These are phyloP conservation scores for Avena insularis DNA, from an alignment of 176 grass and related monocot species.

Conservation along the genomic window DNA sequence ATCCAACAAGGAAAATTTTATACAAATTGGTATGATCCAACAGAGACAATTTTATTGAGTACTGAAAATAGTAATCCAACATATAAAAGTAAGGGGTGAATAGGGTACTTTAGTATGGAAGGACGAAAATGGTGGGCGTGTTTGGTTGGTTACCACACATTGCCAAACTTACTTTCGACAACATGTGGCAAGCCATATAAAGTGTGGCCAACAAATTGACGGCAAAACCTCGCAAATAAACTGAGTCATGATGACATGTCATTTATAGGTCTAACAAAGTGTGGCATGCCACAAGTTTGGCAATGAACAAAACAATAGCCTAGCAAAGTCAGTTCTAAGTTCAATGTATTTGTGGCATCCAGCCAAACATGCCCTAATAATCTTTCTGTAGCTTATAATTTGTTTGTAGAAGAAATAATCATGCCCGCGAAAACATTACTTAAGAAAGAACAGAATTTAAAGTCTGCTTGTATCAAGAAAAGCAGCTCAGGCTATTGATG, in stretches of 20 bases:
- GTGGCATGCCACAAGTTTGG: neutral
- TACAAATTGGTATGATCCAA: too few species aligned
- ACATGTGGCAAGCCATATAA: neutral
- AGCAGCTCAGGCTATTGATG: neutral
- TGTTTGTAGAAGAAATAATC: neutral
- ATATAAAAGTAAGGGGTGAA: too few species aligned
- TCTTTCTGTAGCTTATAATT: constrained; percentile 1
- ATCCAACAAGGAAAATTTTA: too few species aligned
- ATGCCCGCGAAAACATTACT: neutral
- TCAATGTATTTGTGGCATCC: neutral
- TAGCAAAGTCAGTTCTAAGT: neutral
- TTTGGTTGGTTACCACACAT: too few species aligned
- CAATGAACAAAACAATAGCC: neutral
- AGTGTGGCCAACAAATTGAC: neutral
- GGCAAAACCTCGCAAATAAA: too few species aligned
- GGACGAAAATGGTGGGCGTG: neutral
- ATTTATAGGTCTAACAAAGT: too few species aligned
- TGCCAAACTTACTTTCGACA: neutral
- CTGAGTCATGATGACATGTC: neutral
- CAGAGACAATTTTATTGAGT: too few species aligned
- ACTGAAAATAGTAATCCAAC: too few species aligned
- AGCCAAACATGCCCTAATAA: neutral
- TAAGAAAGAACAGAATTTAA: neutral
- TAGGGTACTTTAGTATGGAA: too few species aligned
- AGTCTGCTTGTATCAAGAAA: neutral